Percentiles rank a stretch among this genome's conserved stretches.
These are phyloP conservation scores for Lichtheimia ornata DNA, from an alignment of 371 early-diverging fungal species.

Conservation along the genomic window DNA sequence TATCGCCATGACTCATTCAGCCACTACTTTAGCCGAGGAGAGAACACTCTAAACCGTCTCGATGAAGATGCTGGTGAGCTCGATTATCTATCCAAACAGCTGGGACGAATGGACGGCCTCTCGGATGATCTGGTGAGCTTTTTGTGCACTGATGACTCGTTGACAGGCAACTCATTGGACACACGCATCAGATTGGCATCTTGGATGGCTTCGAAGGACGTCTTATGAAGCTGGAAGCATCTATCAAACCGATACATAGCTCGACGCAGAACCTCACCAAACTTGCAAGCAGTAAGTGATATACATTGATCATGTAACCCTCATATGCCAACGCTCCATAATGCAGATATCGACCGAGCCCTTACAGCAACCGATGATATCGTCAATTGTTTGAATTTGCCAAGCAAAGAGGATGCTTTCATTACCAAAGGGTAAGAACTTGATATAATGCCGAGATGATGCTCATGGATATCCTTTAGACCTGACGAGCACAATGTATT, in stretches of 20 bases:
- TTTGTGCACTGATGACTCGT: background rate
- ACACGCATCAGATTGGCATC: slow-evolving; percentile 52
- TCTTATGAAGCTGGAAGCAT: slow-evolving; percentile 75
- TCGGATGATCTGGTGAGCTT: slow-evolving; percentile 36
- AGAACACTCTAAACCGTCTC: slow-evolving; percentile 18
- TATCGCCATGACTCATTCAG: background rate
- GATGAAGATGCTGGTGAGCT: slow-evolving; percentile 36
- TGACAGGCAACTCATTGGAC: no score
- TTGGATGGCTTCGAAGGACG: slow-evolving; percentile 84
- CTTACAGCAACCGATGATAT: slow-evolving; percentile 73
- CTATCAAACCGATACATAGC: slow-evolving; percentile 84
- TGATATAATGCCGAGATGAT: background rate
- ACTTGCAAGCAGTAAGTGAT: slow-evolving; percentile 70
- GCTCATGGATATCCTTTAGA: slow-evolving; percentile 12
- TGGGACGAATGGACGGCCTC: slow-evolving; percentile 46
- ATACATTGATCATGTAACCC: background rate
- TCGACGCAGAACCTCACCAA: slow-evolving; percentile 82
- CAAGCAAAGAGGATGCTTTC: slow-evolving; percentile 71
- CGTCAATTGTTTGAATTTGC: slow-evolving; percentile 76
- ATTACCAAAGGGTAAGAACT: slow-evolving; percentile 55
- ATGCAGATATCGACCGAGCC: slow-evolving; percentile 71
- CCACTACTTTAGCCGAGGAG: slow-evolving; percentile 7
- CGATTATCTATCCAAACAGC: slow-evolving; percentile 38
- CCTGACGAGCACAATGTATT: slow-evolving; percentile 57
- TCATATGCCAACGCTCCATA: background rate